These are phyloP conservation scores for Diaporthe australafricana DNA, from an alignment of 2,329 filamentous ascomycete species.

Conservation along the genomic window DNA sequence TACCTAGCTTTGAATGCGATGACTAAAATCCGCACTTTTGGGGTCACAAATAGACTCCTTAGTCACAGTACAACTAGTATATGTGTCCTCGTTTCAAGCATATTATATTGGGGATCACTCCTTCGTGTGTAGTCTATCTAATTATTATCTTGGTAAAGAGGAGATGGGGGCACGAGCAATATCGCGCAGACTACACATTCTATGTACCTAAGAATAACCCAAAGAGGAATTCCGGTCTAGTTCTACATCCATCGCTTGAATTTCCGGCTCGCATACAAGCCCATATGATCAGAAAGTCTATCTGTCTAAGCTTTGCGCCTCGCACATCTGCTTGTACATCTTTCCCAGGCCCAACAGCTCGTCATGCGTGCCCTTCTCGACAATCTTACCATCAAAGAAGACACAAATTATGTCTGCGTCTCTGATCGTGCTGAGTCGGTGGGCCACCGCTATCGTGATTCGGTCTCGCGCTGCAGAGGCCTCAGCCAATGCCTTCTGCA, in stretches of 20 bases:
- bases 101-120: not conserved
- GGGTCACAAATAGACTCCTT: not conserved
- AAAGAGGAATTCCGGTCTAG: not conserved
- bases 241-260: too few relatives aligned
- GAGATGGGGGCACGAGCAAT: too few relatives aligned
- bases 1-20: not conserved
- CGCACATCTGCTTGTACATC: conserved; percentile 29
- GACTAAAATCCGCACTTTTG: not conserved
- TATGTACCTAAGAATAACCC: not conserved
- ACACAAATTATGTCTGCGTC: conserved; percentile 56
- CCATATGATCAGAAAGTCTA: not conserved
- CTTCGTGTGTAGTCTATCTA: not conserved
- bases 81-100: too few relatives aligned
- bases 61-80: not conserved
- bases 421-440: conserved; percentile 66
- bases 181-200: not conserved
- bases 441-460: conserved; percentile 76
- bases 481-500: conserved; percentile 43
- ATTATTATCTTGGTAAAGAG: not conserved
- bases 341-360: conserved; percentile 1
- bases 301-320: conserved; percentile 13
- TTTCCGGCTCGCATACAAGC: not conserved
- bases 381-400: conserved; percentile 46
- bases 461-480: conserved; percentile 61
- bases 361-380: conserved; percentile 46